Evolutionary conservation across 2,329 filamentous ascomycete genomes (phyloP).

Genomic region (Trichoderma sp.): DNA sequence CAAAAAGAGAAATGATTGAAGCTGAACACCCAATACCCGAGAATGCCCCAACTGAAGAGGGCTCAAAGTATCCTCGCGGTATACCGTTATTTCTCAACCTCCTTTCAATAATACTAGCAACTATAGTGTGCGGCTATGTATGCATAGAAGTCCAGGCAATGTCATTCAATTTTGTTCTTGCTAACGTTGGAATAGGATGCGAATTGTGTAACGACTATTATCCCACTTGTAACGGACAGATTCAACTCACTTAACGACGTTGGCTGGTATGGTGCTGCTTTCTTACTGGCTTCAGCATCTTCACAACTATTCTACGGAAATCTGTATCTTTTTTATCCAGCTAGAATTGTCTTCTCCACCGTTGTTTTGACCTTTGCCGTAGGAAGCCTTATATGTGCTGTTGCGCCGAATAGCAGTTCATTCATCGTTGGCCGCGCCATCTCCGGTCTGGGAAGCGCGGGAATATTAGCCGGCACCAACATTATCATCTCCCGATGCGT

Average conservation of each 20-base stretch:
- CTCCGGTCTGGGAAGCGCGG: slow-evolving; percentile 7
- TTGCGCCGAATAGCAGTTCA: slow-evolving; percentile 7
- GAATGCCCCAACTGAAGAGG: not conserved
- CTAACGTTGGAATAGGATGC: not conserved
- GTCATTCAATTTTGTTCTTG: not conserved
- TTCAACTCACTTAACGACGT: slow-evolving; percentile 10
- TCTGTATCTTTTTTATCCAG: not conserved
- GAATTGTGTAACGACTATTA: slow-evolving; percentile 4
- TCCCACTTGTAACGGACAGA: not conserved
- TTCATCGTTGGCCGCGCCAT: slow-evolving; percentile 15
- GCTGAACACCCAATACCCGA: not conserved
- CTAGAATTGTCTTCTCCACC: not conserved
- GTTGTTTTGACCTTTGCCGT: not conserved
- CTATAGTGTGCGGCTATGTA: slow-evolving; percentile 8
- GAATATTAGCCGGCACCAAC: slow-evolving; percentile 4
- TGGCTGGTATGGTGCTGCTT: slow-evolving; percentile 4
- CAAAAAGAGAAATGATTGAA: not conserved
- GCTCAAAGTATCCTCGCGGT: not conserved
- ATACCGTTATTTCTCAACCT: slow-evolving; percentile 6
- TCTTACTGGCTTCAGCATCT: slow-evolving; percentile 9
- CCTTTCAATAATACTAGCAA: slow-evolving; percentile 15
- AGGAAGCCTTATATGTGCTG: slow-evolving; percentile 6
- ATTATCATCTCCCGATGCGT: not conserved
- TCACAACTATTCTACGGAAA: slow-evolving; percentile 6
- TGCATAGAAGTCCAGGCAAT: not conserved